phyloP scores from a whole-genome alignment of 495 filamentous ascomycete genomes.

The Talaromyces nanjingensis region DNA sequence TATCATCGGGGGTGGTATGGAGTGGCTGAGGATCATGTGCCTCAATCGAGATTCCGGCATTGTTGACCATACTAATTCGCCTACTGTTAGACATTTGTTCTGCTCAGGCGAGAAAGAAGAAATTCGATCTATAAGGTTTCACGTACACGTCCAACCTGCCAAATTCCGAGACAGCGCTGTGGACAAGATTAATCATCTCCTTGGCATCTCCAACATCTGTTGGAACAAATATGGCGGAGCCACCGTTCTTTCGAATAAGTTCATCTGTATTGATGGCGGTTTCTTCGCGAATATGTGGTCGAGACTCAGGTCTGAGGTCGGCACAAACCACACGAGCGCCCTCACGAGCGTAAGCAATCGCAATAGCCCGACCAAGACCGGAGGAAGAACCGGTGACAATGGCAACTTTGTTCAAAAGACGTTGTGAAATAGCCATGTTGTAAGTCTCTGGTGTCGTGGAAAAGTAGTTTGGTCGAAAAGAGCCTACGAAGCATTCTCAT shows the following conservation, averaged over 20 bases:
- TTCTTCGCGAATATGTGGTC: constrained; percentile 19
- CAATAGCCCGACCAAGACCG: constrained; percentile 58
- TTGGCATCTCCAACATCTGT: constrained; percentile 34
- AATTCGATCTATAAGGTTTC: not conserved
- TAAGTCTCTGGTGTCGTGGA: not conserved
- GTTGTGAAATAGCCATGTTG: not conserved
- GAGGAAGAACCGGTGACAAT: constrained; percentile 60
- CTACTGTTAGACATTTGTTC: not conserved
- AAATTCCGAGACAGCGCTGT: constrained; percentile 27
- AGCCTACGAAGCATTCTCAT: not conserved
- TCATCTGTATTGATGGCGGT: constrained; percentile 31
- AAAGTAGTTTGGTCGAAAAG: not conserved
- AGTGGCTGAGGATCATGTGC: constrained; percentile 18
- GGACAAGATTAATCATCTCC: constrained; percentile 32
- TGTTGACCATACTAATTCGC: constrained; percentile 41
- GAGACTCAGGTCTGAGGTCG: constrained; percentile 30
- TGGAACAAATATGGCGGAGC: constrained; percentile 37
- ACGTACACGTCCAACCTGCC: constrained; percentile 44
- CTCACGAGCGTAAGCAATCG: constrained; percentile 42
- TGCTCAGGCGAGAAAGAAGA: too few relatives aligned
- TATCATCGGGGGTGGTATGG: constrained; percentile 32
- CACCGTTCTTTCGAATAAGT: constrained; percentile 28
- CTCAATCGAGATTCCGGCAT: constrained; percentile 40
- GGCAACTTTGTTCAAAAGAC: constrained; percentile 43
- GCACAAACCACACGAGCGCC: constrained; percentile 56